Evolutionary conservation across 2,329 filamentous ascomycete genomes (phyloP), one percentile per base, ranked within the genome.

Genomic region (Ophiostoma himal-ulmi): DNA sequence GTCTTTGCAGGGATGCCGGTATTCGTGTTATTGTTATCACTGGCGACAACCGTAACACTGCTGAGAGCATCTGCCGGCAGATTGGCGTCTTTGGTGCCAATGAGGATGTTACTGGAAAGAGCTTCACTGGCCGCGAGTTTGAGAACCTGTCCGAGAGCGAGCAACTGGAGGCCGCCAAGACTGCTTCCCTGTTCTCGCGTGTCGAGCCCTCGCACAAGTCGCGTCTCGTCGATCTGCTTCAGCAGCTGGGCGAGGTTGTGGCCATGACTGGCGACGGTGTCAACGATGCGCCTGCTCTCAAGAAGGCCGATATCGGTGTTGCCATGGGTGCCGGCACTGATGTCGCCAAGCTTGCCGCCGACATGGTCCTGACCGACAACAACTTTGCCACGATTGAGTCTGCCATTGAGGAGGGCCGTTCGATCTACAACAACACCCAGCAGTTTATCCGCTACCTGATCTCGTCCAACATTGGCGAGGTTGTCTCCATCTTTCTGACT

Each of bases 381-480:
- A 99, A 99, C 84, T 99, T 99, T 80, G 95, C 95, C 73, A 99
- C 95, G 3, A 99, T 99, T 75, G 92, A 97, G 79, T 85, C 93
- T 70, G 95, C 95, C 68, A 94, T 99, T 74, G 95, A 99, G 79
- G 95, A 99, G 82, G 95, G 95, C 69, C 91, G 95, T 73, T 94
- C 94, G 74, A 99, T 99, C 82, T 99, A 97, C 87, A 98, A 95
- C 89, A 99, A 99, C 85, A 99, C 95, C 6, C 95, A 99, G 79
- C 95, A 99, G 80, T 99, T 99, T 81, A 99, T 99, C 81, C 92
- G 96, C 68, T 99, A 99, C 80, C 87, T 99, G 73, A 99, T 99
- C 79, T 98, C 94, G 10, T 98, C 94, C 74, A 99, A 99, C 83
- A 99, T 99, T 75, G 96, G 95, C 76, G 95, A 99, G 80, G 95